Evolutionary conservation across 1,284 basidiomycete species (phyloP).

Genomic region (Inonotus obliquus): DNA sequence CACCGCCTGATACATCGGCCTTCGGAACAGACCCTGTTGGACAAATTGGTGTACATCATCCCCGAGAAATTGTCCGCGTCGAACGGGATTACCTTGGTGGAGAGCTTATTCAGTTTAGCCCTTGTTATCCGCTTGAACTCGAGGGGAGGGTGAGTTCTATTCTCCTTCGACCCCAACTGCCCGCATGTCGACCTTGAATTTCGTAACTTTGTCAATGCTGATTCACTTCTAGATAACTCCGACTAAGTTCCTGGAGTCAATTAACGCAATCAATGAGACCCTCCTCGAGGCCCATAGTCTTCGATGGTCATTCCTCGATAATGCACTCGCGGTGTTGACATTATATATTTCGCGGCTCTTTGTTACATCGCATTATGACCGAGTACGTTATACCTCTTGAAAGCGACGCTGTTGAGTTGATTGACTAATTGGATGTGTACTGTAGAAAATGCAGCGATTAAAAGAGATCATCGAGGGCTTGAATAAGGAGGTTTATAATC

Average conservation of each 20-base stretch:
- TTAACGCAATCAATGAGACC: conserved; percentile 78
- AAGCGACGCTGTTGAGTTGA: neutral
- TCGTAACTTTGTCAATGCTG: neutral
- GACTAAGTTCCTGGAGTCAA: conserved; percentile 79
- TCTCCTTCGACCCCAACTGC: conserved; percentile 13
- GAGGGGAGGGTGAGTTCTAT: conserved; percentile 68
- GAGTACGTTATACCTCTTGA: conserved; percentile 41
- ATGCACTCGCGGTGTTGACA: conserved; percentile 64
- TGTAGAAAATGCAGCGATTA: conserved; percentile 76
- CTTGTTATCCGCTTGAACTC: conserved; percentile 77
- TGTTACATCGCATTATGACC: conserved; percentile 66
- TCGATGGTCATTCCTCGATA: conserved; percentile 59
- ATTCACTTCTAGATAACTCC: conserved; percentile 60
- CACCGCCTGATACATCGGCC: conserved; percentile 65
- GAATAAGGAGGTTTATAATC: conserved; percentile 71
- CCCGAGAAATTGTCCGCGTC: conserved; percentile 78
- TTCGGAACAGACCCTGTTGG: conserved; percentile 75
- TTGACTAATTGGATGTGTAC: neutral
- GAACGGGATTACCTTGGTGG: conserved; percentile 81
- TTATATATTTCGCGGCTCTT: conserved; percentile 69
- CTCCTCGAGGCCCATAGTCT: conserved; percentile 76
- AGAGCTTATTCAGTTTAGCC: conserved; percentile 75
- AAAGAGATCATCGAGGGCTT: conserved; percentile 53
- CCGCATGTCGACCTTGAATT: neutral
- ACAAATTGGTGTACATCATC: conserved; percentile 75